These are phyloP conservation scores for Salicornia ramosissima DNA, from an alignment of 148 eudicot genomes.

Conservation along the genomic window DNA sequence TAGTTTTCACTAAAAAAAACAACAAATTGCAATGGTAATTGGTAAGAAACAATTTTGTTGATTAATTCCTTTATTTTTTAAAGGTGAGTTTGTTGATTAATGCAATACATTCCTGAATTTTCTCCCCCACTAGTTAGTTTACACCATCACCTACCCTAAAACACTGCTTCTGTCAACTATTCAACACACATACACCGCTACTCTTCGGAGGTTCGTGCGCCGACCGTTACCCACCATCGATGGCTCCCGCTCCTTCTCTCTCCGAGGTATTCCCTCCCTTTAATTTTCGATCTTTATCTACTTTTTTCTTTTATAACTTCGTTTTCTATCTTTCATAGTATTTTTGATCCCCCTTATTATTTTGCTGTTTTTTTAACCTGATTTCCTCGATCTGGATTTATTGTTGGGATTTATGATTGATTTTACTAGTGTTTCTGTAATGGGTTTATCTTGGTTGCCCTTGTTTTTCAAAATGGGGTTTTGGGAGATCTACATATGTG, in stretches of 20 bases:
- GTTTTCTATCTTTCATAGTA: background rate
- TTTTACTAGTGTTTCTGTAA: background rate
- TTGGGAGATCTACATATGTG: background rate
- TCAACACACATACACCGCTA: too few relatives aligned
- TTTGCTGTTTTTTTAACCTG: background rate
- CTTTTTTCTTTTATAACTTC: background rate
- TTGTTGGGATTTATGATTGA: background rate
- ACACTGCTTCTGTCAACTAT: too few relatives aligned
- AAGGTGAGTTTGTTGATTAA: background rate
- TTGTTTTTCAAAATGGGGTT: background rate
- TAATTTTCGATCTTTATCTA: background rate
- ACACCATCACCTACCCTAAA: conserved; percentile 14
- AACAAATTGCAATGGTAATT: too few relatives aligned
- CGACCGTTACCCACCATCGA: conserved; percentile 23
- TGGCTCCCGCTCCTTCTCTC: conserved; percentile 37
- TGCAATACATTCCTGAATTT: conserved; percentile 5
- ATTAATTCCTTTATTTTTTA: too few relatives aligned
- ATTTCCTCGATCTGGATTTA: background rate
- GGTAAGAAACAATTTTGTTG: too few relatives aligned
- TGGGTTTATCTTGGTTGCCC: background rate
- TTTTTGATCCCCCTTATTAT: too few relatives aligned
- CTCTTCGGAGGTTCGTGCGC: background rate
- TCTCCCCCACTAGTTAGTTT: background rate
- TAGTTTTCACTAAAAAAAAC: too few relatives aligned
- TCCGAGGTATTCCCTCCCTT: conserved; percentile 27